phyloP scores from a whole-genome alignment of 1,284 basidiomycete species.

The Microbotryomycetes sp. region DNA sequence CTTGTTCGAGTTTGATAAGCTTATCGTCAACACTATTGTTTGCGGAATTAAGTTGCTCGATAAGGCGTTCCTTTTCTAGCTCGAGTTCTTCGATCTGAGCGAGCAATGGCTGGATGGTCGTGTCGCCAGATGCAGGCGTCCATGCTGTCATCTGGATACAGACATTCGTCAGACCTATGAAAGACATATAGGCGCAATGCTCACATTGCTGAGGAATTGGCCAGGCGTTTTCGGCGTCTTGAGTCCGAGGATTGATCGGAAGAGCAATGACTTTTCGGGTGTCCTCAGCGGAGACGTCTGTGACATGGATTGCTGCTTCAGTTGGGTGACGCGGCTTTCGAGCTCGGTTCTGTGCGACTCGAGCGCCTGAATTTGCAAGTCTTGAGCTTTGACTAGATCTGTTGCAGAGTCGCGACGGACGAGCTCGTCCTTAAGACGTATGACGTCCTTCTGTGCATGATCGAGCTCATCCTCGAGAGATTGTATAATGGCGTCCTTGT shows the following conservation, averaged over 20 bases:
- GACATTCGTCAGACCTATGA: neutral
- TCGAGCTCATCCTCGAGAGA: constrained; percentile 67
- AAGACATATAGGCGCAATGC: constrained; percentile 35
- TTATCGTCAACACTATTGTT: constrained; percentile 78
- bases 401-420: constrained; percentile 57
- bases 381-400: constrained; percentile 60
- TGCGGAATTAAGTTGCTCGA: constrained; percentile 61
- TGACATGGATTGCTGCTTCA: constrained; percentile 38
- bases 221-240: constrained; percentile 44
- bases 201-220: constrained; percentile 63
- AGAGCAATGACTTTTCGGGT: constrained; percentile 32
- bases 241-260: constrained; percentile 54
- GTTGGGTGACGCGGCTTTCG: constrained; percentile 55
- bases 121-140: constrained; percentile 26
- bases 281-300: constrained; percentile 41
- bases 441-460: constrained; percentile 70
- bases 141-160: constrained; percentile 20
- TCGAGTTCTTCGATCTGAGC: constrained; percentile 44
- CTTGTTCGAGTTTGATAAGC: constrained; percentile 68
- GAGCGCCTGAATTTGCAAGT: constrained; percentile 61
- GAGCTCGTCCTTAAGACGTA: constrained; percentile 58
- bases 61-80: constrained; percentile 37
- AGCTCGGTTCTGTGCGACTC: constrained; percentile 68
- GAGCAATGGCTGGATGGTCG: constrained; percentile 38
- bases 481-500: constrained; percentile 42